Conservation (phyloP, 2,329 filamentous ascomycete species). For the Apiospora marii region DNA sequence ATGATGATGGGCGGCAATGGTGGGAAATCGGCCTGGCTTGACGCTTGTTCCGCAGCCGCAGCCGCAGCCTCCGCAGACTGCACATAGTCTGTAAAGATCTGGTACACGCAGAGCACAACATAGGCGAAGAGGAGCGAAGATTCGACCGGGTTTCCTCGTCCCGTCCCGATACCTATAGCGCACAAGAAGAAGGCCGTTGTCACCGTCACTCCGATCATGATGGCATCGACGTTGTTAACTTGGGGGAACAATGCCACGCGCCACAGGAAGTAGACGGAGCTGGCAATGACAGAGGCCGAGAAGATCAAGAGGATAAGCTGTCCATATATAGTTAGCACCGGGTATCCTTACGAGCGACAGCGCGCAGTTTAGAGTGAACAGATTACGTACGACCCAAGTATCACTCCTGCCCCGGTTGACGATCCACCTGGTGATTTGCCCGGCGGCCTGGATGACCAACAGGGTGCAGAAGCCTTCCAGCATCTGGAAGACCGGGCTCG, state of each 20-base stretch:
- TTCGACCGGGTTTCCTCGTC: constrained; percentile 93
- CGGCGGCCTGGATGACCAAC: constrained; percentile 92
- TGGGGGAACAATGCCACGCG: constrained; percentile 92
- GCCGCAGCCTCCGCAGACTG: constrained; percentile 71
- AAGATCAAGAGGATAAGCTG: constrained; percentile 88
- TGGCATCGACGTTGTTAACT: constrained; percentile 90
- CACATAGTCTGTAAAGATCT: constrained; percentile 98
- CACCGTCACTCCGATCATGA: constrained; percentile 89
- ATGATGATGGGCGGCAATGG: constrained; percentile 98
- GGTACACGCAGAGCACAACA: constrained; percentile 97
- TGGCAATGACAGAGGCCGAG: constrained; percentile 91
- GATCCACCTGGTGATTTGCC: constrained; percentile 93
- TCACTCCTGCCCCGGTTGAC: constrained; percentile 94
- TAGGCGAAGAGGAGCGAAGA: constrained; percentile 96
- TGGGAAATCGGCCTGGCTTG: constrained; percentile 83
- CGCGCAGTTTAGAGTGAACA: constrained; percentile 13
- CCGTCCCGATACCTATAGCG: constrained; percentile 92
- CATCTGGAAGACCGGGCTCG: constrained; percentile 92
- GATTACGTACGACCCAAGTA: constrained; percentile 84
- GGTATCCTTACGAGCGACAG: constrained; percentile 21
- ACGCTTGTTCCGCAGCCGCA: constrained; percentile 56
- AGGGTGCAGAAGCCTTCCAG: constrained; percentile 96
- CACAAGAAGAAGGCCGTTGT: constrained; percentile 93
- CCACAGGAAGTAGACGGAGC: constrained; percentile 95
- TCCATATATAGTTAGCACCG: constrained; percentile 15